Percentiles rank a stretch among this genome's conserved stretches.
phyloP scores from a whole-genome alignment of 2,329 filamentous ascomycete species.

The Pseudofabraea citricarpa region DNA sequence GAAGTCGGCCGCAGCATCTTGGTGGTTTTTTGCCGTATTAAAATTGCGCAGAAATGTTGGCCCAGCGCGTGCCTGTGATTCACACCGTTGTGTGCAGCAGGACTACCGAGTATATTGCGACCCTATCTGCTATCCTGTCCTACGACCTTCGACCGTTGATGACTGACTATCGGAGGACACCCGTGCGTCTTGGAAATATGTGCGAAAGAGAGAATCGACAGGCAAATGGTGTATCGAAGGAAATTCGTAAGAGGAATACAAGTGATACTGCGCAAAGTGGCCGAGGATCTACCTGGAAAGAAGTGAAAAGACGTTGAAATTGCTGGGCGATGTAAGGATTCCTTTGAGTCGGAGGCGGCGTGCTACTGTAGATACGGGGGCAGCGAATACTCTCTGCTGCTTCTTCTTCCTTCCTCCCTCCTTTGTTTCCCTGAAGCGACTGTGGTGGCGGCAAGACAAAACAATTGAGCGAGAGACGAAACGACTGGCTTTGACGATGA shows the following conservation, averaged over 20 bases:
- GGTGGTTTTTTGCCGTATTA: slow-evolving; percentile 4
- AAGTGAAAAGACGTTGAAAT: slow-evolving; percentile 25
- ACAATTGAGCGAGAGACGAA: not conserved
- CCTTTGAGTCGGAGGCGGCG: not conserved
- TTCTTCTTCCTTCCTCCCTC: not conserved
- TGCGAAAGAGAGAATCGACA: no score
- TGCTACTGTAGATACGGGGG: not conserved
- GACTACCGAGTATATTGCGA: not conserved
- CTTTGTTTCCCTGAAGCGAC: not conserved
- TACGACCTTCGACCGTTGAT: no score
- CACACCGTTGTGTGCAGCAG: not conserved
- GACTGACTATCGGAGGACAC: no score
- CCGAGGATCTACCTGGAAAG: slow-evolving; percentile 57
- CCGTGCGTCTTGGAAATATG: slow-evolving; percentile 1
- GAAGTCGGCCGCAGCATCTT: slow-evolving; percentile 25
- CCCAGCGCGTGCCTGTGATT: not conserved
- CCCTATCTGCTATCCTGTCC: no score
- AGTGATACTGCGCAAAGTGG: slow-evolving; percentile 28
- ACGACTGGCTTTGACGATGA: not conserved
- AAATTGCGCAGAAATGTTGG: slow-evolving; percentile 1
- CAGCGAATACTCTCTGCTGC: not conserved
- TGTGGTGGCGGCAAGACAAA: not conserved
- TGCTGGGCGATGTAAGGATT: no score
- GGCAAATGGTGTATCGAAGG: slow-evolving; percentile 2
- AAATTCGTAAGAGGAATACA: slow-evolving; percentile 2